Evolutionary conservation across 768 basidiomycete species (phyloP).

Genomic region (Boletus vermiculosoides): DNA sequence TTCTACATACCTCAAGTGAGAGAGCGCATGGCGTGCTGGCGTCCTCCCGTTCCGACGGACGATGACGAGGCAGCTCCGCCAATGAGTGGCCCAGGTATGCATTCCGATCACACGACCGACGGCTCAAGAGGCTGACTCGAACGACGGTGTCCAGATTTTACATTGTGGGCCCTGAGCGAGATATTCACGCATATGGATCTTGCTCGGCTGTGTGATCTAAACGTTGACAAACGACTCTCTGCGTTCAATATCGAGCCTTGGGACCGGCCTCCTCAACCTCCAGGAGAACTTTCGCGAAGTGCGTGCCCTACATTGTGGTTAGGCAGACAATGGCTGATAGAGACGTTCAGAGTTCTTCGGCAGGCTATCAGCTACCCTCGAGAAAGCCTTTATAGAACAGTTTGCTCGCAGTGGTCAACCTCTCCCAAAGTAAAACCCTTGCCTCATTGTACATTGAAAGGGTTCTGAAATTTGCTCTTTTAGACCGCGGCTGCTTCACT

Average conservation of each 20-base stretch:
- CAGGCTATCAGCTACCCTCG: slow-evolving; percentile 42
- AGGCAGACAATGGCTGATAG: slow-evolving; percentile 12
- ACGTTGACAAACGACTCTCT: slow-evolving; percentile 49
- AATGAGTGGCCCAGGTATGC: slow-evolving; percentile 36
- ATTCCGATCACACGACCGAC: slow-evolving; percentile 16
- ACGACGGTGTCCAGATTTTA: slow-evolving; percentile 37
- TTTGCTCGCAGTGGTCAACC: slow-evolving; percentile 32
- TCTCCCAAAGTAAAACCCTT: slow-evolving; percentile 32
- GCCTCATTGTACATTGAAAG: background rate
- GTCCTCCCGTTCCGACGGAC: slow-evolving; percentile 23
- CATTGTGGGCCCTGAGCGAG: slow-evolving; percentile 60
- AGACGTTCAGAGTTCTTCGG: slow-evolving; percentile 48
- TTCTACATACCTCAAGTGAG: slow-evolving; percentile 74
- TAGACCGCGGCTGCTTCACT: slow-evolving; percentile 49
- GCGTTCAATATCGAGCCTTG: slow-evolving; percentile 45
- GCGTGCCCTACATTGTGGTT: slow-evolving; percentile 3
- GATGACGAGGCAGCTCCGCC: slow-evolving; percentile 26
- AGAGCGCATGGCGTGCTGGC: slow-evolving; percentile 38
- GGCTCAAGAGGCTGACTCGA: background rate
- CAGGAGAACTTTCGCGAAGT: slow-evolving; percentile 46
- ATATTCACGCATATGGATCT: slow-evolving; percentile 71
- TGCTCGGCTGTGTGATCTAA: slow-evolving; percentile 55
- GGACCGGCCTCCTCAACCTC: slow-evolving; percentile 35
- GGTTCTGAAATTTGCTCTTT: background rate
- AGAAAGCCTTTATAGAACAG: slow-evolving; percentile 42